Conservation (phyloP, 139 green algal species). For the Yamagishiella unicocca region DNA sequence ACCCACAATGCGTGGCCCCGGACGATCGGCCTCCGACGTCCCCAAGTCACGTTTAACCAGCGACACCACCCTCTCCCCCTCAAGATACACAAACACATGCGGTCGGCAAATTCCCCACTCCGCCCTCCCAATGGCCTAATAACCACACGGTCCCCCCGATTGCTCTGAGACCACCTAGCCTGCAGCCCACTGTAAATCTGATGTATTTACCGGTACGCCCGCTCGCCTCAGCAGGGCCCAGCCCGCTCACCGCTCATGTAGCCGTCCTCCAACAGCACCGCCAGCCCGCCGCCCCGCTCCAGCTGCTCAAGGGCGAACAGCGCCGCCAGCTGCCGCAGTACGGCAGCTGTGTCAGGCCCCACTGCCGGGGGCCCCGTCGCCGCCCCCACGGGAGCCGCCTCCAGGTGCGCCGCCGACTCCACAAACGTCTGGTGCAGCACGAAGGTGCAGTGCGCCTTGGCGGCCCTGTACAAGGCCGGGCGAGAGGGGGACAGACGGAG, state of each 20-base stretch:
- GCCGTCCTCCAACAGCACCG: slow-evolving; percentile 77
- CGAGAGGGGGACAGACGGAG: neutral
- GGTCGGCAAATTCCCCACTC: no score
- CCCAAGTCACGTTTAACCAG: no score
- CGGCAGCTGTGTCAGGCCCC: slow-evolving; percentile 29
- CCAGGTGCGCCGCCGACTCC: slow-evolving; percentile 28
- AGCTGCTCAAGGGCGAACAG: slow-evolving; percentile 78
- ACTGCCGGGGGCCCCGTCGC: slow-evolving; percentile 19
- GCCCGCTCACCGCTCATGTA: slow-evolving; percentile 59
- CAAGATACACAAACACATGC: no score
- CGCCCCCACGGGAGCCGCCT: neutral
- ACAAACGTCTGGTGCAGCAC: slow-evolving; percentile 75
- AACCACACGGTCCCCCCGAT: no score
- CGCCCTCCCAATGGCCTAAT: no score
- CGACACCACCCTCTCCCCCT: no score
- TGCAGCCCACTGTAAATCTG: no score
- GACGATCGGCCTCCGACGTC: no score
- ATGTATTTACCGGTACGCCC: no score
- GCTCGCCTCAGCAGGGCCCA: no score
- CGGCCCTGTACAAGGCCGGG: slow-evolving; percentile 42
- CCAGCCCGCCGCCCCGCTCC: slow-evolving; percentile 64
- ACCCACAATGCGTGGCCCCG: no score
- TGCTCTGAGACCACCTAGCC: no score
- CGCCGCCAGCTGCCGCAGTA: slow-evolving; percentile 71
- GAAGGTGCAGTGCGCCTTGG: slow-evolving; percentile 71